Evolutionary conservation across 2,329 filamentous ascomycete species (phyloP), one percentile per base, ranked within the genome.

Genomic region (Ambrosiella cleistominuta): DNA sequence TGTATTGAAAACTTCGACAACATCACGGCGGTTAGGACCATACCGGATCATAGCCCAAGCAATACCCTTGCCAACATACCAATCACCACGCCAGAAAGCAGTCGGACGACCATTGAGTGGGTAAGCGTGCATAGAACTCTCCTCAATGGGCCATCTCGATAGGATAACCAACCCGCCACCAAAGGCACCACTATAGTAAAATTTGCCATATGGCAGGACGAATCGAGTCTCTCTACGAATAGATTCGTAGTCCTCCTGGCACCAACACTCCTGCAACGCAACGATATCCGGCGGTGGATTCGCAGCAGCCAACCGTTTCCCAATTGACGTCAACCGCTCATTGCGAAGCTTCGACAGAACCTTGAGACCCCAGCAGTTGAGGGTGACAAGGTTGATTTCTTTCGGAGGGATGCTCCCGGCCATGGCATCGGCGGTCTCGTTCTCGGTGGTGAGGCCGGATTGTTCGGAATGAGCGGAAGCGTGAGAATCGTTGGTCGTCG

Each of bases 351-450:
- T 83, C 56, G 90, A 83, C 66, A 97, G 77, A 72, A 82, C 88
- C 66, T 94, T 91, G 62, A 97, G 81, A 56, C 93, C 93, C 91
- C 93, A 97, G 80, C 89, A 96, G 71, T 98, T 98, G 68, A 95
- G 80, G 3, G 88, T 93, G 63, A 96, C 73, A 64, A 97, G 76
- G 66, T 86, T 84, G 67, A 97, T 79, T 60, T 83, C 77, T 38
- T n/a, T 42, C 13, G 56, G 56, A 15, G 40, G 27, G 11, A 49
- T 19, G 13, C 72, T 19, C 11, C 27, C 8, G 17, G 47, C 37
- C 49, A 56, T 57, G 39, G 40, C 72, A 15, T 77, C 80, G 63
- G 66, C 68, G n/a, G 56, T 47, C 6, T 65, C 62, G 57, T 66
- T 64, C 62, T 67, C 68, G 47, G 60, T 35, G 56, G 58, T 52